Base-by-base conservation (phyloP, 352 stramenopile species). In the Blastocystis hominis region DNA sequence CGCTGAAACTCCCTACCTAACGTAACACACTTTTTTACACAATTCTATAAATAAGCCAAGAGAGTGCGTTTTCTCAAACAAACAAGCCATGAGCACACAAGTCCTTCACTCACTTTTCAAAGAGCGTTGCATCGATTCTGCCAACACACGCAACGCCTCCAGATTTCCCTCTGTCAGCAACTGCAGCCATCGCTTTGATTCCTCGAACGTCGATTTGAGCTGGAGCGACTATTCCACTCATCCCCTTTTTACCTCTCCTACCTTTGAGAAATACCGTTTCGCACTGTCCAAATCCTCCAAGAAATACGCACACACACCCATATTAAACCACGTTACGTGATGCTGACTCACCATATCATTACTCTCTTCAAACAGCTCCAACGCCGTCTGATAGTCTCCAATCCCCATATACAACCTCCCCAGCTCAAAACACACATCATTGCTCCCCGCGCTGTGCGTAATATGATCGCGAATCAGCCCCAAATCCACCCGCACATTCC, bases 301-400 rank as follows among this genome's bases (percentile, higher is more conserved):
- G 53, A 75, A 78, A 17, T 63, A 61, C 6, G 38, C 44, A 40
- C 81, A 88, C 5, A 88, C 62, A 10, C 81, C 81, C 46, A 86
- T 70, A 34, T 88, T 88, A 36, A 86, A 68, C 59, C 64, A 88
- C 9, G 81, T 86, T 53, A 88, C 81, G 47, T 86, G 81, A 69
- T 88, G 81, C 24, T 68, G 24, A 24, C 72, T 75, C 42, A 75
- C 59, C 34, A 66, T 59, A 15, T 88, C 34, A 70, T 50, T 86
- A 7, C 44, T 75, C 17, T 75, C 50, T 34, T 88, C 46, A 36
- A 88, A 88, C 61, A 86, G 64, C 53, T 78, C 61, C 0, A 68
- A 5, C 38, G 81, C 69, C 46, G 30, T 47, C 36, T 68, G 17
- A 50, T 88, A 88, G 4, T 88, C 81, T 1, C 54, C 54, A 5